Evolutionary conservation across 116 monocot genomes (phyloP), one percentile per base, ranked within the genome.

Genomic region (Thalassia testudinum): DNA sequence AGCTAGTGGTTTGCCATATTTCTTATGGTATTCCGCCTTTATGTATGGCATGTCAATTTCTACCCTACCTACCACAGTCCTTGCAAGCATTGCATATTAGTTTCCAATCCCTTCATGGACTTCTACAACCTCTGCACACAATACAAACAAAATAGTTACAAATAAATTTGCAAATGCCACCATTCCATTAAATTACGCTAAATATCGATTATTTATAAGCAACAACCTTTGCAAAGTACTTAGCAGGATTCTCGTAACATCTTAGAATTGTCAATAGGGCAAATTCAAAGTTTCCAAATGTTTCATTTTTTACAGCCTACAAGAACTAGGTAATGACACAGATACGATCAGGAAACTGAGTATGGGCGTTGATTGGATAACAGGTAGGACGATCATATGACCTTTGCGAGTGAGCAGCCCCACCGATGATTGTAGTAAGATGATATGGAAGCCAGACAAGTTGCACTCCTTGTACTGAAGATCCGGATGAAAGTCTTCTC

Each of bases 11-110:
- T 34, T 34, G 3, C 30, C 30, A 34, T 5, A 34, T 10, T 34
- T 34, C 10, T 34, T 34, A 3, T 34, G 30, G 59, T 85, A 91
- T 38, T 80, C 91, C 1, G 63, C 61, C 66, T 85, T 91, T 57
- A 91, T 85, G 50, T 91, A 91, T 45, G 81, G 81, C 91, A 91
- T 91, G 40, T 91, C 91, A 2, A 91, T 85, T 69, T 91, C 91
- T 34, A 81, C 53, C 65, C 91, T 53, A 57, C 75, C 81, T 0
- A 91, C 81, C 13, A 91, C 65, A 29, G 49, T 29, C 61, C 69
- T 56, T 62, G 57, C 62, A 17, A 69, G 69, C 40, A 24, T 61
- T 28, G 62, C 48, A 54, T 69, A 40, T 42, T 50, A 17, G 69
- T 69, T n/a, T 62, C 69, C 40, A 69, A 13, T 1, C 62, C 69